Base-by-base conservation (phyloP, 148 eudicot species). In the Silene latifolia region DNA sequence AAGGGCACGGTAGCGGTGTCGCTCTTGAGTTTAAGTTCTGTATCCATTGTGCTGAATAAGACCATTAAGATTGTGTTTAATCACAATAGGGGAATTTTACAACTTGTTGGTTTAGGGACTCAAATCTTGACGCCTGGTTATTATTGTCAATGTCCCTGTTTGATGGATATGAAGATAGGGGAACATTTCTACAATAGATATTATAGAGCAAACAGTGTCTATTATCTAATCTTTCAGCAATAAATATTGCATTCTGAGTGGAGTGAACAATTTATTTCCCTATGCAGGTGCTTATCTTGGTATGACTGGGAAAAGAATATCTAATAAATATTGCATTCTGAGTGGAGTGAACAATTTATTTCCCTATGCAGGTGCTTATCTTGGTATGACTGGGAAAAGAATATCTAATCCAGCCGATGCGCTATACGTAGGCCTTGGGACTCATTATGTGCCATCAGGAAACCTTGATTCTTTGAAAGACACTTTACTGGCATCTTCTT, bases 221-320 rank as follows among this genome's bases (percentile, higher is more conserved):
- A 23, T 3, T 21, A 32, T 61, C 20, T 59, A 15, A 71, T 10
- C 46, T 56, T 66, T 57, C 8, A 4, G 14, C 63, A n/a, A 4
- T 53, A 57, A 35, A 19, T 58, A 68, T 21, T 74, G 11, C 8
- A 60, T 57, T 60, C 56, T 57, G 15, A 18, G 24, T 76, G 59
- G 46, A 18, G 24, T 67, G 8, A 39, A 72, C 19, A 47, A 15
- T 51, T 60, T 2, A 21, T 64, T 42, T 24, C 15, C 32, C 71
- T 71, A 64, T 82, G 78, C 90, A 94, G 98, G 97, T 82, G 89
- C 96, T 69, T 94, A 94, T 81, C 97, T 94, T 85, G 98, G 97
- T 73, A 72, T 94, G 89, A 94, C 97, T 61, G 98, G 98, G 54
- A 91, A 83, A 82, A 87, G 96, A 84, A 76, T 94, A 62, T 88